Conservation (phyloP, 2,329 filamentous ascomycete species). For the Elsinoe australis region DNA sequence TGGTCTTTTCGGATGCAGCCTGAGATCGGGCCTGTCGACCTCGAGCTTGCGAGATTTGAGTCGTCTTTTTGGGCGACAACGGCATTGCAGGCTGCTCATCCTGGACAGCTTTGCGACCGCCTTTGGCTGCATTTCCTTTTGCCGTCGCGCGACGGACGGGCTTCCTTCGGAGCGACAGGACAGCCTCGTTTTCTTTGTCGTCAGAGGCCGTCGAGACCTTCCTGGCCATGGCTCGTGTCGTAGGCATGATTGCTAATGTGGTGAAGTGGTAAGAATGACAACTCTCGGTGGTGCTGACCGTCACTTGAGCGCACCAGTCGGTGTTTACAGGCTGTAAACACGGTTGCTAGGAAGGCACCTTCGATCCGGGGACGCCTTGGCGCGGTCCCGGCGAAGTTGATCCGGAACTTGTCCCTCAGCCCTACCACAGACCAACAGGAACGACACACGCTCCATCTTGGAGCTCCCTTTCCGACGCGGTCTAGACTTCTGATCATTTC, state of each 20-base stretch:
- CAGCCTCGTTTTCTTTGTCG: conserved; percentile 20
- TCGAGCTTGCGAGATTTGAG: conserved; percentile 26
- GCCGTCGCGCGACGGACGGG: conserved; percentile 28
- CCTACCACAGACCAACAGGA: too few species aligned
- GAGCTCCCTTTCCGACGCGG: too few species aligned
- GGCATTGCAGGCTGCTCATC: conserved; percentile 21
- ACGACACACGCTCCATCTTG: too few species aligned
- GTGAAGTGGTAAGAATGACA: conserved; percentile 5
- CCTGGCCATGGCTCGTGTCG: conserved; percentile 30
- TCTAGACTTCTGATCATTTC: too few species aligned
- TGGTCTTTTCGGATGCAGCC: too few species aligned
- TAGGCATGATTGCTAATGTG: conserved; percentile 28
- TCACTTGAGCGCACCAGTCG: too few species aligned
- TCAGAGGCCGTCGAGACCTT: conserved; percentile 24
- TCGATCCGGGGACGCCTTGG: too few species aligned
- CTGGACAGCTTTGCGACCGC: conserved; percentile 20
- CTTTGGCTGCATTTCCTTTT: conserved; percentile 21
- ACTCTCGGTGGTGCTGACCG: not conserved
- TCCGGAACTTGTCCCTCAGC: too few species aligned
- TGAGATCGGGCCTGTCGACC: conserved; percentile 2
- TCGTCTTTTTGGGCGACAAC: conserved; percentile 33
- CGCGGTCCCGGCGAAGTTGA: too few species aligned
- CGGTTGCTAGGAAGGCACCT: too few species aligned
- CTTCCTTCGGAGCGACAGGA: conserved; percentile 28
- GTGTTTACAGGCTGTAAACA: too few species aligned